Percentiles rank a stretch among this genome's conserved stretches.
These are phyloP conservation scores for Cyberlindnera galapagoensis DNA, from an alignment of 805 yeast genomes.

Conservation along the genomic window DNA sequence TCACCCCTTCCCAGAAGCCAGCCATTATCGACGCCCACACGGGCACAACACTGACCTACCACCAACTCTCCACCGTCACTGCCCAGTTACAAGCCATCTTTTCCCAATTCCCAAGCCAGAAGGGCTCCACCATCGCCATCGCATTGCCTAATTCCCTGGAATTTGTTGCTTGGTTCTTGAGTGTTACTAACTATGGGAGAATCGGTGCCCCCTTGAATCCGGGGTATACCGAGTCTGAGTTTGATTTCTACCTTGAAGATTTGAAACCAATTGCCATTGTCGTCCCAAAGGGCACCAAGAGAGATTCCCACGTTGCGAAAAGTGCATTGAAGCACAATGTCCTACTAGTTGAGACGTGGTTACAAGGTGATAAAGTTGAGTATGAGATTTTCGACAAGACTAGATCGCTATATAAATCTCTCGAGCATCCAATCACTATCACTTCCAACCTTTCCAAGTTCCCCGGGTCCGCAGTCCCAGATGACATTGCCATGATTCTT, in stretches of 20 bases:
- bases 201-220: constrained; percentile 69
- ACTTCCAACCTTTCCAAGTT: constrained; percentile 27
- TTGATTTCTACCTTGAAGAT: constrained; percentile 59
- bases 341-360: constrained; percentile 48
- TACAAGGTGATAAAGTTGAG: constrained; percentile 38
- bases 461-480: constrained; percentile 39
- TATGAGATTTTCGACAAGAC: constrained; percentile 27
- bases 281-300: constrained; percentile 45
- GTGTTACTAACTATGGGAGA: constrained; percentile 47
- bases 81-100: constrained; percentile 46
- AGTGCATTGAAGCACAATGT: constrained; percentile 44
- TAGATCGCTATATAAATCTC: constrained; percentile 25
- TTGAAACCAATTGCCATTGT: constrained; percentile 49
- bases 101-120: constrained; percentile 29
- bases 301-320: constrained; percentile 36
- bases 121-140: constrained; percentile 37
- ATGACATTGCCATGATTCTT: constrained; percentile 56
- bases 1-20: constrained; percentile 29
- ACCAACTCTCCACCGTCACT: constrained; percentile 36
- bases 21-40: constrained; percentile 41
- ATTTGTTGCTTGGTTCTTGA: constrained; percentile 48
- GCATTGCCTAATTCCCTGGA: constrained; percentile 58
- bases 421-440: constrained; percentile 23
- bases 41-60: constrained; percentile 39
- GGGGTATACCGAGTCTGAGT: constrained; percentile 52